These are phyloP conservation scores for Aspergillus awamori DNA, from an alignment of 2,329 filamentous ascomycete species.

Conservation along the genomic window DNA sequence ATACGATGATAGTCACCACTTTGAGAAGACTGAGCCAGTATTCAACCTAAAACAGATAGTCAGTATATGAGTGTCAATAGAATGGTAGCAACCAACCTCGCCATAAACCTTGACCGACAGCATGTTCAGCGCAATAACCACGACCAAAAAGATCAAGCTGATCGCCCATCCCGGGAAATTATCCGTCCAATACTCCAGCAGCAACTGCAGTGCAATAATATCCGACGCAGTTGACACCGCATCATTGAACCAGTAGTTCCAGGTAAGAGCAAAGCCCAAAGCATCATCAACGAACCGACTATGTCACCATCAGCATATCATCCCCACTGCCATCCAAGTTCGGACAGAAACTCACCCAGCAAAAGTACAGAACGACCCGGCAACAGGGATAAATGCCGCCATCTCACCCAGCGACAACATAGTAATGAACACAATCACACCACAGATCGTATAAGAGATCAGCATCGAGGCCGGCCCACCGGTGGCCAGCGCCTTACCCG, in stretches of 20 bases:
- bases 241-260: constrained; percentile 66
- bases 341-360: constrained; percentile 45
- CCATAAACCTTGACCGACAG: constrained; percentile 59
- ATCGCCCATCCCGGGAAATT: constrained; percentile 66
- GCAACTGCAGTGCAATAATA: constrained; percentile 60
- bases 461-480: constrained; percentile 64
- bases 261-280: constrained; percentile 48
- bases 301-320: not conserved
- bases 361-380: constrained; percentile 59
- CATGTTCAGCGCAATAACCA: constrained; percentile 58
- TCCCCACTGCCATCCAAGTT: too few species aligned
- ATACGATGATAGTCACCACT: constrained; percentile 45
- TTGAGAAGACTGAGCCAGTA: constrained; percentile 48
- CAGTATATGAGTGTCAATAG: not conserved
- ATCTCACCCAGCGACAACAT: constrained; percentile 65
- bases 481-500: constrained; percentile 61
- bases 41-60: constrained; percentile 33
- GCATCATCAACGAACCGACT: constrained; percentile 50
- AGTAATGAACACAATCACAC: constrained; percentile 60
- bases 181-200: constrained; percentile 65
- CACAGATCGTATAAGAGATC: constrained; percentile 60
- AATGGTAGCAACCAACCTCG: constrained; percentile 43
- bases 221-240: constrained; percentile 63
- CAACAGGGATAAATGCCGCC: constrained; percentile 60
- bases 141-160: constrained; percentile 63